Percentiles rank a stretch among this genome's conserved stretches.
phyloP scores from a whole-genome alignment of 2,329 filamentous ascomycete genomes.

The Fusarium sororula region DNA sequence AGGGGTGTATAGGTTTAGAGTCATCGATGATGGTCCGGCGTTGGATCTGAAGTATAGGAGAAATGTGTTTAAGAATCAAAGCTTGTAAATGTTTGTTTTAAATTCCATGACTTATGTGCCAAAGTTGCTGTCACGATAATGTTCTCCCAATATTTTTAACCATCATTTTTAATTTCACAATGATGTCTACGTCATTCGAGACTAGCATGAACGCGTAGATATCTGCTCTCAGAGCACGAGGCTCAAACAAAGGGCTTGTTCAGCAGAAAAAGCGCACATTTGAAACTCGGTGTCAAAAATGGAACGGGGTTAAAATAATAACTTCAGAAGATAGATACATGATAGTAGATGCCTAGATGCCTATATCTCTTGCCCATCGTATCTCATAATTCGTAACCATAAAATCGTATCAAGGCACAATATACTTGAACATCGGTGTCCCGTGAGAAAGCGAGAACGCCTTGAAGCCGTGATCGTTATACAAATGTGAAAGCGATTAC shows the following conservation, averaged over 20 bases:
- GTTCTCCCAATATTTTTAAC: not conserved
- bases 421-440: not conserved
- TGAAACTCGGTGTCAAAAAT: not conserved
- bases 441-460: not conserved
- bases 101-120: not conserved
- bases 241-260: not conserved
- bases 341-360: not conserved
- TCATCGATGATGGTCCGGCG: slow-evolving; percentile 51
- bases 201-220: not conserved
- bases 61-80: slow-evolving; percentile 25
- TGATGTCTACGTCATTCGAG: not conserved
- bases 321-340: not conserved
- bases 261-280: not conserved
- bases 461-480: not conserved
- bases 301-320: not conserved
- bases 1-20: slow-evolving; percentile 50
- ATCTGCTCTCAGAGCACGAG: not conserved
- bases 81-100: slow-evolving; percentile 11
- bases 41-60: slow-evolving; percentile 47
- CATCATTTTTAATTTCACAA: not conserved
- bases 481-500: not conserved
- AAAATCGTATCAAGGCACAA: not conserved
- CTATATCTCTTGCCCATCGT: not conserved
- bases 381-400: slow-evolving; percentile 8
- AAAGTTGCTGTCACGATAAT: not conserved